Conservation (phyloP, 2,329 filamentous ascomycete species). For the Botrytis paeoniae region DNA sequence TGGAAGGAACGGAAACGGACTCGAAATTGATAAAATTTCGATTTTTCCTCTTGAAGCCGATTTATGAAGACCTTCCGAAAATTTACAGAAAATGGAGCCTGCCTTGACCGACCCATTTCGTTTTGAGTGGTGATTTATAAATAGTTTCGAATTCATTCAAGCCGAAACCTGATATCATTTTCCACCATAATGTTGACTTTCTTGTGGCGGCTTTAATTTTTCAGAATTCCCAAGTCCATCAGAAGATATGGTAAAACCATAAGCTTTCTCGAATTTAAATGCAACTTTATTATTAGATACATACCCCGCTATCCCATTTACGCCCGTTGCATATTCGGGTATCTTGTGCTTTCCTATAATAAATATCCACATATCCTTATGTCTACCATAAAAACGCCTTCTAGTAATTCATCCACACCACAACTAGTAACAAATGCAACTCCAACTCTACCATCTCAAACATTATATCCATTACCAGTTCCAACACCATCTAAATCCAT, state of each 20-base stretch:
- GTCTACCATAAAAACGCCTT: background rate
- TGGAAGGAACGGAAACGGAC: too few species aligned
- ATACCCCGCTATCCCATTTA: background rate
- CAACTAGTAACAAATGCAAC: background rate
- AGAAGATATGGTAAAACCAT: background rate
- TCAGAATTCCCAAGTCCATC: background rate
- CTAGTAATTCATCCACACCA: background rate
- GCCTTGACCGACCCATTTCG: too few species aligned
- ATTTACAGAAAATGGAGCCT: too few species aligned
- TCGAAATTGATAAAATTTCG: too few species aligned
- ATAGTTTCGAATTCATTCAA: too few species aligned
- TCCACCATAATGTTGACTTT: background rate
- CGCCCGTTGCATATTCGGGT: conserved; percentile 6
- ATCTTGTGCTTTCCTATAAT: background rate
- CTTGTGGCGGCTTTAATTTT: background rate
- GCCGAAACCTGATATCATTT: background rate
- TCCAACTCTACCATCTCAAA: background rate
- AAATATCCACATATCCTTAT: background rate
- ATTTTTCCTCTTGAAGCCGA: too few species aligned
- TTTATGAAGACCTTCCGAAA: too few species aligned
- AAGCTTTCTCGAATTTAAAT: background rate
- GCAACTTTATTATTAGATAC: background rate
- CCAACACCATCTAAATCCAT: conserved; percentile 23
- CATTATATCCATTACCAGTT: conserved; percentile 9
- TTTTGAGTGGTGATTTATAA: too few species aligned